These are phyloP conservation scores for Gorgonomyces haynaldii DNA, from an alignment of 192 early-diverging fungal species.

Conservation along the genomic window DNA sequence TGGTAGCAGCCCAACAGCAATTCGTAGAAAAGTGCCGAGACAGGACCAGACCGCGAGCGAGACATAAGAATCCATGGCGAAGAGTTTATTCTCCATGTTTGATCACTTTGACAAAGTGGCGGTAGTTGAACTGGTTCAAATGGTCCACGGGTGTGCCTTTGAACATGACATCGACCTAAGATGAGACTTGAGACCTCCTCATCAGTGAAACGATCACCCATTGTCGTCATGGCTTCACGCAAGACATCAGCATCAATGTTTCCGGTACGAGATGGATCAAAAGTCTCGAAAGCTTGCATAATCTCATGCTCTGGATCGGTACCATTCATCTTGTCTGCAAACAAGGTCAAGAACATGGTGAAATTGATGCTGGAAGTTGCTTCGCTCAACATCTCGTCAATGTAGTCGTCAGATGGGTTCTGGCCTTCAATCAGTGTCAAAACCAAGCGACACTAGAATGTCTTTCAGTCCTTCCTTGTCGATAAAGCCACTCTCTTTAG, in stretches of 20 bases:
- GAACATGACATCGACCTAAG: slow-evolving; percentile 81
- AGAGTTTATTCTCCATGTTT: slow-evolving; percentile 85
- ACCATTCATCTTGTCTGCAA: slow-evolving; percentile 85
- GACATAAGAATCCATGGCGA: too few species aligned
- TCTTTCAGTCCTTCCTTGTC: slow-evolving; percentile 89
- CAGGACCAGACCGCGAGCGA: too few species aligned
- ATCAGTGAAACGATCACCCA: slow-evolving; percentile 82
- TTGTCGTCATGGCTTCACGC: slow-evolving; percentile 79
- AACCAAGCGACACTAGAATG: slow-evolving; percentile 70
- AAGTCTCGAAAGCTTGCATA: slow-evolving; percentile 81
- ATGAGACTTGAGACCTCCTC: slow-evolving; percentile 55
- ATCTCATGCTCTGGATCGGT: slow-evolving; percentile 89
- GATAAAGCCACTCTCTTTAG: slow-evolving; percentile 80
- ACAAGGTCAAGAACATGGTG: slow-evolving; percentile 91
- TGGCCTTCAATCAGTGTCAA: slow-evolving; percentile 32
- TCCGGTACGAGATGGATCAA: slow-evolving; percentile 77
- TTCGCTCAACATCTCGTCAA: slow-evolving; percentile 85
- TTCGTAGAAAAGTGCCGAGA: too few species aligned
- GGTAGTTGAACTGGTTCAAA: slow-evolving; percentile 75
- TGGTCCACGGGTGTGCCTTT: slow-evolving; percentile 72
- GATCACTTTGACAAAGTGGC: slow-evolving; percentile 80
- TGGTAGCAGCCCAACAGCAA: too few species aligned
- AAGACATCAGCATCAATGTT: slow-evolving; percentile 69
- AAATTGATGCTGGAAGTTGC: slow-evolving; percentile 81
- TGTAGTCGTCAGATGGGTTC: slow-evolving; percentile 60